Evolutionary conservation across 345 rosid species (phyloP), one percentile per base, ranked within the genome.

Genomic region (Citrus mangshanensis): DNA sequence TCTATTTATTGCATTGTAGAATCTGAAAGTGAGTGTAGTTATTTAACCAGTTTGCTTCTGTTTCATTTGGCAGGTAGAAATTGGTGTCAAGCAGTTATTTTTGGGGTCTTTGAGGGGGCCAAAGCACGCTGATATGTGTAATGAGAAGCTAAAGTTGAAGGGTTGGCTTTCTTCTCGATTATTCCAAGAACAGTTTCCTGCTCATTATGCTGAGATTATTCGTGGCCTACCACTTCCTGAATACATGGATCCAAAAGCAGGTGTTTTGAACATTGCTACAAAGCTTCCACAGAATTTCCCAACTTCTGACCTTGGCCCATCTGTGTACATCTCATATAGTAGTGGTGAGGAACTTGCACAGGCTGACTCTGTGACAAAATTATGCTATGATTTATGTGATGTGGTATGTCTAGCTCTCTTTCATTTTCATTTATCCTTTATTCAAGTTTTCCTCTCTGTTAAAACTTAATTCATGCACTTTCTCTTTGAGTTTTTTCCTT

Each of bases 141-240:
- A 92, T 80, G 97, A 94, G 86, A 89, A 72, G 80, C 79, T 96
- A 83, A 94, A 94, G 84, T 81, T 96, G 87, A 90, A 92, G 83
- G 97, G 94, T 73, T 93, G 97, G 98, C 91, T 96, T 84, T 89
- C 98, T 67, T 87, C 99, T 83, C 84, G 69, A 42, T 82, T 90
- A 80, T 94, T 96, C 79, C 84, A 86, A 82, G 92, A 94, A 81
- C 95, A 92, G 75, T 93, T 96, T 83, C 93, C 98, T 21, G 86
- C 84, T 75, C 99, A 96, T 84, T 92, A 82, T 76, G 79, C 91
- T 49, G 94, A 94, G 83, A 83, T 94, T 66, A 82, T 93, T 75
- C 89, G 75, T 38, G 75, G 89, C 73, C 83, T 94, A 77, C 98
- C 97, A 72, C 88, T 96, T 84, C 91, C 92, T 18, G 92, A 85